Base-by-base conservation (phyloP, 192 early-diverging fungal genomes). In the Entrophospora sp. region DNA sequence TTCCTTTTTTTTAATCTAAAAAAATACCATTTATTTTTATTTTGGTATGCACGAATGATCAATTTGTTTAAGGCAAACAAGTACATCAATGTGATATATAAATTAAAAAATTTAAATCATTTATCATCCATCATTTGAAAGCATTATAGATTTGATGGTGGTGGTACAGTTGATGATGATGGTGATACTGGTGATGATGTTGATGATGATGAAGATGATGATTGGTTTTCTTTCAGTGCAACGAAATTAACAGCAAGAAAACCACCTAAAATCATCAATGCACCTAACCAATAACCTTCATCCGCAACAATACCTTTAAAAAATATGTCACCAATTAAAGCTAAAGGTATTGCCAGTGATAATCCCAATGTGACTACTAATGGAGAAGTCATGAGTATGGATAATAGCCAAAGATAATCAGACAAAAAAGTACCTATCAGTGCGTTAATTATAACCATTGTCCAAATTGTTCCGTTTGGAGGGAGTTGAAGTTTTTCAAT, bases 371-470 rank as follows among this genome's bases (percentile, higher is more conserved):
- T 92, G 2, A 90, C 89, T 9, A 88, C 83, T 60, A 92, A 69
- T 12, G 90, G 89, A n/a, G 87, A 87, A 1, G 89, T 91, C 83
- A 92, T 82, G 7, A 91, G 71, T 81, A 91, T 83, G 1, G 89
- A 76, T 32, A 83, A 70, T 18, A 92, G 71, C 91, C 89, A 91
- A 22, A 90, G 68, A 66, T 86, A 90, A 70, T 91, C 91, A 3
- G 91, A 84, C 75, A 91, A 66, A 63, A 91, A 86, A 12, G 89
- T 90, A 13, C 91, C 91, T 42, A 92, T 61, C 18, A 90, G 68
- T 7, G 89, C 89, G 75, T 92, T 91, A 24, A 89, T 49, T 0
- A 74, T 27, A 32, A 91, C 75, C 84, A 88, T 83, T 20, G 67
- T 71, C 79, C 87, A 85, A 38, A 89, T 45, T 0, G 66, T 58